phyloP scores from a whole-genome alignment of 2,329 filamentous ascomycete genomes.

The Alternaria postmessia region DNA sequence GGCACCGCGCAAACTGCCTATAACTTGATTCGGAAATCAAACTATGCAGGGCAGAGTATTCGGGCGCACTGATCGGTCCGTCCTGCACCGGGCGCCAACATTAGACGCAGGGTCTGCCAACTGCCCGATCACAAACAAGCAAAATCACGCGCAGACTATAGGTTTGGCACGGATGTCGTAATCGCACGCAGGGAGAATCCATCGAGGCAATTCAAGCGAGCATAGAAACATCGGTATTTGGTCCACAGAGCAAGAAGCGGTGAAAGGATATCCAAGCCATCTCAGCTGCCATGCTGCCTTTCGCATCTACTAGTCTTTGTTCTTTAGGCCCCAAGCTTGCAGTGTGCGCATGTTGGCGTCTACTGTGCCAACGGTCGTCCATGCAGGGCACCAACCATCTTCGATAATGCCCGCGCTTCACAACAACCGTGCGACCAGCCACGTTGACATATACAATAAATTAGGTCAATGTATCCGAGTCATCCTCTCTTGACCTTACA shows the following conservation, averaged over 20 bases:
- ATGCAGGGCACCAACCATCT: conserved; percentile 1
- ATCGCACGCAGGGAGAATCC: not conserved
- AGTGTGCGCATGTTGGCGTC: not conserved
- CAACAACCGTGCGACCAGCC: not conserved
- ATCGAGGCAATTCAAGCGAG: not conserved
- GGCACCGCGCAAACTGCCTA: not conserved
- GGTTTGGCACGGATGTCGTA: not conserved
- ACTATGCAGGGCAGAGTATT: conserved; percentile 17
- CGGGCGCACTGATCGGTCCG: conserved; percentile 16
- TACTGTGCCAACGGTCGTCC: not conserved
- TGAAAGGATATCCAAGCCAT: not conserved
- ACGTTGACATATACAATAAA: not conserved
- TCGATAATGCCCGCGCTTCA: not conserved
- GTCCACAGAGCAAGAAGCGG: not conserved
- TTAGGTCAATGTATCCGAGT: not conserved
- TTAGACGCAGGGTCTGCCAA: conserved; percentile 1
- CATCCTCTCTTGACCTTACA: not conserved
- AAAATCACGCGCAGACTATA: not conserved
- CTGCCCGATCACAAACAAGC: not conserved
- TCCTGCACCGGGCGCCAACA: conserved; percentile 22
- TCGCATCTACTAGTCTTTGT: not conserved
- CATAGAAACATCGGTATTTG: not conserved
- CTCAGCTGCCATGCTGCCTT: not conserved
- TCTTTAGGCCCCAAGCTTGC: not conserved
- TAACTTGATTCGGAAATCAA: not conserved